Base-by-base conservation (phyloP, 2,329 filamentous ascomycete species). In the Penicillium nordicum region DNA sequence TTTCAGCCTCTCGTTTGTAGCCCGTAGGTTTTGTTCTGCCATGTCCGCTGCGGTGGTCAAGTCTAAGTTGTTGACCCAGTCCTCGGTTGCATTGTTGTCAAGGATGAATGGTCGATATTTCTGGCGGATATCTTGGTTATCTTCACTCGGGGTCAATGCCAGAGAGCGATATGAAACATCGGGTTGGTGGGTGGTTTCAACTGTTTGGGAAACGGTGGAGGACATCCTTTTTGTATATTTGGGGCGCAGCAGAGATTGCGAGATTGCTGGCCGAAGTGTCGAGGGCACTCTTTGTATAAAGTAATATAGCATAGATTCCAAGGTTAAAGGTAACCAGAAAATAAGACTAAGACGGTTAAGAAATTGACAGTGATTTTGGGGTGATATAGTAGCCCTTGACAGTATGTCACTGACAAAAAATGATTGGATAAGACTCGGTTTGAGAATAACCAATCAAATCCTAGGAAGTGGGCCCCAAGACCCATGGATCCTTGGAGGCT, bases 41-140 rank as follows among this genome's bases (percentile, higher is more conserved):
- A 87, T 77, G 44, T 79, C 74, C 40, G 81, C 63, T 1, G 69
- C 79, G 0, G 80, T 83, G 37, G 75, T 77, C 5, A 88, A 70
- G 63, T 88, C 85, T 4, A 88, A 70, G 37, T 75, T 58, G 0
- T 75, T 72, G 23, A 87, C 71, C 85, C 85, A 88, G 67, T 87
- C 84, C 14, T 69, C 67, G 1, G 65, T 57, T 3, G 72, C 51
- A 12, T 72, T 65, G 0, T 75, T 67, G 36, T 72, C 63, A 1
- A 82, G 71, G 4, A 88, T 66, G 57, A 86, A 88, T 0, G 84
- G 84, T 1, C 85, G 77, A 63, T 87, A 86, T 46, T 68, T 76
- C 42, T 71, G 57, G 36, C 83, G 75, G 18, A 80, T 69, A 1
- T 67, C 59, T 0, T 67, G 9, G 50, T 83, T 78, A 59, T 86